Conservation (phyloP, 768 basidiomycete species). For the Russula olivacea region DNA sequence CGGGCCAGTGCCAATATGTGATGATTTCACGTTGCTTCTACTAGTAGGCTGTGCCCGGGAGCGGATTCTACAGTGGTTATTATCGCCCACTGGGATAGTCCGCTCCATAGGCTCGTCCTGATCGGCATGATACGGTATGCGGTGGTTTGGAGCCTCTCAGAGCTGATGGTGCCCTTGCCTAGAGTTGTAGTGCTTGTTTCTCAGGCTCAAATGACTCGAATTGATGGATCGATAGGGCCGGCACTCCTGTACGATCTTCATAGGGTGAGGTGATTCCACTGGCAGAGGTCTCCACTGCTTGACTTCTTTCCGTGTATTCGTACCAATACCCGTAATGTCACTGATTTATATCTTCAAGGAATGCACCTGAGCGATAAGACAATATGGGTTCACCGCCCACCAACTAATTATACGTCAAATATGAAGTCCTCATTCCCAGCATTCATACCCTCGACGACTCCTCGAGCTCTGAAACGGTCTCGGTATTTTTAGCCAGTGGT, state of each 20-base stretch:
- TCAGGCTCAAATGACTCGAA: not conserved
- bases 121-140: not conserved
- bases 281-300: not conserved
- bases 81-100: too few relatives aligned
- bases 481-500: not conserved
- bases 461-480: slow-evolving; percentile 1
- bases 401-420: slow-evolving; percentile 4
- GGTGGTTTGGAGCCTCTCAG: not conserved
- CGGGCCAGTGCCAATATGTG: too few relatives aligned
- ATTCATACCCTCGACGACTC: too few relatives aligned
- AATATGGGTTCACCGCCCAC: too few relatives aligned
- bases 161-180: not conserved
- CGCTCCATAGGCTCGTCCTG: not conserved
- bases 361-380: too few relatives aligned
- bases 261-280: not conserved
- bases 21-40: too few relatives aligned
- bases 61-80: too few relatives aligned
- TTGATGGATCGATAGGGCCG: not conserved
- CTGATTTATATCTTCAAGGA: too few relatives aligned
- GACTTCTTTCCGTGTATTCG: not conserved
- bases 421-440: slow-evolving; percentile 6
- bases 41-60: too few relatives aligned
- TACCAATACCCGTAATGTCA: not conserved
- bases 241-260: not conserved
- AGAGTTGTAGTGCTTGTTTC: not conserved